phyloP scores from a whole-genome alignment of 2,329 filamentous ascomycete genomes.

The Verticillium dahliae region DNA sequence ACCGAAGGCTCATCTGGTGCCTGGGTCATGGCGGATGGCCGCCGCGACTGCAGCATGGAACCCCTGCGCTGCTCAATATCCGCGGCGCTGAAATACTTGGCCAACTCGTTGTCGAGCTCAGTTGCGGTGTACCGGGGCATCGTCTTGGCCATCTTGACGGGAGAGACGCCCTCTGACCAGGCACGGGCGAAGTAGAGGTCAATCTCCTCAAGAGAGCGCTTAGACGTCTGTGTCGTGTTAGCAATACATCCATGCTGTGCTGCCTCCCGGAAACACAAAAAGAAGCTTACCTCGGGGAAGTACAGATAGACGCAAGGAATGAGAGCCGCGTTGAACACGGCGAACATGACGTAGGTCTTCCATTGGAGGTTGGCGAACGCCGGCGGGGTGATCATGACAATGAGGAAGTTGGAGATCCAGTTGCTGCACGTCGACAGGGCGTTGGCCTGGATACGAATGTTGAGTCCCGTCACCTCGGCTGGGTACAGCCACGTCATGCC shows the following conservation, averaged over 20 bases:
- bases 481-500: slow-evolving; percentile 58
- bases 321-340: slow-evolving; percentile 44
- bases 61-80: slow-evolving; percentile 8
- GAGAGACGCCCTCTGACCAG: slow-evolving; percentile 16
- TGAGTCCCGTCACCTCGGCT: slow-evolving; percentile 53
- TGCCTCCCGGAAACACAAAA: slow-evolving; percentile 23
- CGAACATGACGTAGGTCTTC: slow-evolving; percentile 50
- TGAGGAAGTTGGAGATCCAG: slow-evolving; percentile 57
- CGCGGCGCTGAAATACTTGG: slow-evolving; percentile 19
- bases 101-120: slow-evolving; percentile 18
- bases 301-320: slow-evolving; percentile 45
- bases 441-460: slow-evolving; percentile 56
- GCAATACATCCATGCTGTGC: slow-evolving; percentile 40
- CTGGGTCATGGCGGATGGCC: not conserved
- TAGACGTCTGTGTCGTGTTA: slow-evolving; percentile 40
- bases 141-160: slow-evolving; percentile 13
- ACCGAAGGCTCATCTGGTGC: not conserved
- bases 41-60: not conserved
- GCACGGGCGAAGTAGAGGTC: slow-evolving; percentile 33
- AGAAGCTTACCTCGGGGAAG: slow-evolving; percentile 34
- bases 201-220: slow-evolving; percentile 54
- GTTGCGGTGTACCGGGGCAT: not conserved
- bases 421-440: slow-evolving; percentile 56
- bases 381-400: slow-evolving; percentile 60
- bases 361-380: slow-evolving; percentile 48